A percentile compares a stretch with the other conserved stretches of the same genome.
Conservation (phyloP, 371 early-diverging fungal genomes). For the Mucor circinelloides region DNA sequence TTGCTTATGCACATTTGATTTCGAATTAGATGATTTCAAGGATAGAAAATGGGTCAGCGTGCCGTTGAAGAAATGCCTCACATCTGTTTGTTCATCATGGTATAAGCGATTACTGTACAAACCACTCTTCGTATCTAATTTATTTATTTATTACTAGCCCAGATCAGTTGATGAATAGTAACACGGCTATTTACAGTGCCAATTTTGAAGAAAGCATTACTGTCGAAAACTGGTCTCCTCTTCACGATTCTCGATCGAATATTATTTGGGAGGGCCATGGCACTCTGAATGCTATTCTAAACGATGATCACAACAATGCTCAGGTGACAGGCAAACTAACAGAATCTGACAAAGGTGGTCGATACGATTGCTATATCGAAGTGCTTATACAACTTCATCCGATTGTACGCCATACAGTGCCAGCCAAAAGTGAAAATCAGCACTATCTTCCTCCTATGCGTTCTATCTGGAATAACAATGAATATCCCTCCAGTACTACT, state of each 20-base stretch:
- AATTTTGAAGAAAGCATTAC: constrained; percentile 42
- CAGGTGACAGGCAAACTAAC: constrained; percentile 27
- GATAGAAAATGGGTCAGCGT: constrained; percentile 31
- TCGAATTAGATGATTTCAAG: constrained; percentile 18
- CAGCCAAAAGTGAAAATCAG: neutral
- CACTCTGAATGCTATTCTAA: constrained; percentile 25
- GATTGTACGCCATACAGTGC: neutral
- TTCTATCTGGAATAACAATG: constrained; percentile 14
- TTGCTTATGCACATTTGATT: constrained; percentile 36
- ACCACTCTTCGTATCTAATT: neutral
- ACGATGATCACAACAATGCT: constrained; percentile 13
- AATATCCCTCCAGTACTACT: neutral
- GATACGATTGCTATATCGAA: constrained; percentile 28
- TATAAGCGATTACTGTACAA: constrained; percentile 6
- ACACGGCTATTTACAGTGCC: constrained; percentile 41
- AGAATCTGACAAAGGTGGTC: neutral
- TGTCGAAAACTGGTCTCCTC: constrained; percentile 28
- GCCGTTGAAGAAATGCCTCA: constrained; percentile 33
- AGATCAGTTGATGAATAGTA: constrained; percentile 36
- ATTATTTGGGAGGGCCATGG: constrained; percentile 48
- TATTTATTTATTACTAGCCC: constrained; percentile 24
- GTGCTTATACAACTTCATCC: constrained; percentile 41
- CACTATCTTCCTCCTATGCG: constrained; percentile 23
- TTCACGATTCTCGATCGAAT: constrained; percentile 23
- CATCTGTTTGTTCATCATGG: constrained; percentile 41